Evolutionary conservation across 257 asterid species (phyloP).

Genomic region (Osmanthus fragrans): DNA sequence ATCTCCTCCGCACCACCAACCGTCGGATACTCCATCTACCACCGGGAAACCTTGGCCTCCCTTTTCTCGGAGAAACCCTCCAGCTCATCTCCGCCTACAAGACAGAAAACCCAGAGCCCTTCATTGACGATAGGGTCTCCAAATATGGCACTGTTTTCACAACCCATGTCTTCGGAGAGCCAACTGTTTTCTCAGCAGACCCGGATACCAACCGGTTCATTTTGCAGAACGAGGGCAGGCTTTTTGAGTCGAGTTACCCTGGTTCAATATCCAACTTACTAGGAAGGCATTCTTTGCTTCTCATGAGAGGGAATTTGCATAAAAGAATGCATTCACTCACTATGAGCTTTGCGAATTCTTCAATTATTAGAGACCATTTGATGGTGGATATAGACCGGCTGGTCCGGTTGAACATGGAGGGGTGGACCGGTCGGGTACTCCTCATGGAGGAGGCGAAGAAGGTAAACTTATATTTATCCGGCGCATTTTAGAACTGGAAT

Average conservation of each 20-base stretch:
- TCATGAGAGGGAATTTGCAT: constrained; percentile 83
- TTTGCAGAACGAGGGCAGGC: constrained; percentile 83
- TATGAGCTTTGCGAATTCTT: constrained; percentile 81
- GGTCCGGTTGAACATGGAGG: constrained; percentile 80
- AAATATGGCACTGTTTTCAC: constrained; percentile 83
- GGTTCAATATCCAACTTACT: constrained; percentile 80
- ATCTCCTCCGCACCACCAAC: constrained; percentile 49
- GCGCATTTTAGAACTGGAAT: constrained; percentile 35
- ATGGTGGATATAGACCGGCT: constrained; percentile 83
- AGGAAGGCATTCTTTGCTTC: constrained; percentile 81
- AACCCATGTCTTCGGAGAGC: constrained; percentile 89
- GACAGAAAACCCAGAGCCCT: constrained; percentile 93
- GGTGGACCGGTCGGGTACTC: constrained; percentile 76
- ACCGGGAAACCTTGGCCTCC: constrained; percentile 86
- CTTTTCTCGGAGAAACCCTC: constrained; percentile 87
- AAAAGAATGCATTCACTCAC: constrained; percentile 91
- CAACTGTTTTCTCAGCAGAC: constrained; percentile 89
- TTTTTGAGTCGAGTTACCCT: constrained; percentile 94
- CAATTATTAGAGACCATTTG: constrained; percentile 70
- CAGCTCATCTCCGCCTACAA: constrained; percentile 94
- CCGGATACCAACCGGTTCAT: constrained; percentile 89
- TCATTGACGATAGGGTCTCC: constrained; percentile 79
- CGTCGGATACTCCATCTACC: constrained; percentile 76
- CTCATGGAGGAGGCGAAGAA: constrained; percentile 98
- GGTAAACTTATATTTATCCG: constrained; percentile 41